These are phyloP conservation scores for Trichoderma asperellum DNA, from an alignment of 2,329 filamentous ascomycete genomes.

Conservation along the genomic window DNA sequence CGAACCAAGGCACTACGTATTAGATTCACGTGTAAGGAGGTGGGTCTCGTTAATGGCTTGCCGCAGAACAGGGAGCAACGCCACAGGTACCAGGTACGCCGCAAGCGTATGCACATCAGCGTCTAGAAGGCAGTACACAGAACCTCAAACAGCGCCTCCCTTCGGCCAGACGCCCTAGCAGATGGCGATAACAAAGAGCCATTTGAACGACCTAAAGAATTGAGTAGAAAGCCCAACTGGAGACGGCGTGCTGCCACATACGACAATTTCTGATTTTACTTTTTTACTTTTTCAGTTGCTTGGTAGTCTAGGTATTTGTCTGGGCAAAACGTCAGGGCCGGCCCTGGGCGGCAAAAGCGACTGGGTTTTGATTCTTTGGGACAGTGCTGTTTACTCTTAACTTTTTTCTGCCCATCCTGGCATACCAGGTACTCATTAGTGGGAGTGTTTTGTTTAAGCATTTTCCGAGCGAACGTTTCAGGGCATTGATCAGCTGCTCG, in stretches of 20 bases:
- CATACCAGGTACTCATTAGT: neutral
- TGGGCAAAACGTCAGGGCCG: neutral
- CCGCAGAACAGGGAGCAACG: neutral
- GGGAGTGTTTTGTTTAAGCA: neutral
- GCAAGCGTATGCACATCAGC: no score
- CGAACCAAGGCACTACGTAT: constrained; percentile 21
- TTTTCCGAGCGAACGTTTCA: neutral
- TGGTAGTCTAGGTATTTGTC: no score
- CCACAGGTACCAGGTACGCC: constrained; percentile 11
- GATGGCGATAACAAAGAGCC: neutral
- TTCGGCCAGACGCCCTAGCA: neutral
- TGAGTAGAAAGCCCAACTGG: constrained; percentile 13
- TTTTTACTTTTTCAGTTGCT: neutral
- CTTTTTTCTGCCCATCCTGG: neutral
- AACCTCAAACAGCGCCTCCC: constrained; percentile 5
- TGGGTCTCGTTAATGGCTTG: constrained; percentile 14
- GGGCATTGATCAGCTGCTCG: neutral
- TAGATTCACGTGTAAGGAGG: constrained; percentile 25
- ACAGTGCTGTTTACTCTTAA: neutral
- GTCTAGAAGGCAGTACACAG: neutral
- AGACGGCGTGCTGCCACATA: constrained; percentile 1
- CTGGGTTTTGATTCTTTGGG: neutral
- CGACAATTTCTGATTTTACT: neutral
- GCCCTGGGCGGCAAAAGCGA: neutral
- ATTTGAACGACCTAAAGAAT: neutral